phyloP scores from a whole-genome alignment of 352 stramenopile genomes.

The Phytophthora sojae region DNA sequence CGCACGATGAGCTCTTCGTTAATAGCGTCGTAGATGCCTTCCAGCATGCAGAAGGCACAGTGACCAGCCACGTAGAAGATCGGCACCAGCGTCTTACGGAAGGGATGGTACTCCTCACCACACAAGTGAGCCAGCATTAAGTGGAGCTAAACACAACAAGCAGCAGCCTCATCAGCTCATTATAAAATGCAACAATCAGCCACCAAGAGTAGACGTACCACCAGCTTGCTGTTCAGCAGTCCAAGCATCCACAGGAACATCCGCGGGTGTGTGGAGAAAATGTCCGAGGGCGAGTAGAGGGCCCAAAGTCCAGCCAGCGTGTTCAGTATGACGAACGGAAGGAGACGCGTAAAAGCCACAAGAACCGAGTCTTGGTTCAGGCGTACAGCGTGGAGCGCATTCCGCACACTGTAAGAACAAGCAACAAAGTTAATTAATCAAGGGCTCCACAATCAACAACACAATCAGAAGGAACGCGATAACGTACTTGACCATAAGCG shows the following conservation, averaged over 20 bases:
- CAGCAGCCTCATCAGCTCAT: neutral
- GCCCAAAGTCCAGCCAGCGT: slow-evolving; percentile 73
- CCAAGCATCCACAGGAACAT: slow-evolving; percentile 90
- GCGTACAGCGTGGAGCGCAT: slow-evolving; percentile 75
- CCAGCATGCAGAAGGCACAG: slow-evolving; percentile 82
- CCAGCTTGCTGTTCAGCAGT: slow-evolving; percentile 89
- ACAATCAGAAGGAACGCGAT: neutral
- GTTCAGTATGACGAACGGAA: slow-evolving; percentile 82
- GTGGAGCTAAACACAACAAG: slow-evolving; percentile 58
- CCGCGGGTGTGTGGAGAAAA: slow-evolving; percentile 77
- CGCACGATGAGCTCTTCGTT: slow-evolving; percentile 86
- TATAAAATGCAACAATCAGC: neutral
- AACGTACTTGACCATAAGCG: slow-evolving; percentile 82
- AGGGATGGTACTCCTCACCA: slow-evolving; percentile 89
- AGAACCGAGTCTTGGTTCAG: slow-evolving; percentile 76
- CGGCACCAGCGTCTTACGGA: slow-evolving; percentile 91
- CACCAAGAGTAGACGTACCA: slow-evolving; percentile 50
- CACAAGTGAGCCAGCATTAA: slow-evolving; percentile 90
- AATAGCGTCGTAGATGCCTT: slow-evolving; percentile 85
- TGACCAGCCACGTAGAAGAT: slow-evolving; percentile 90
- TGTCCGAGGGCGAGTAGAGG: slow-evolving; percentile 74
- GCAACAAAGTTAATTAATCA: neutral
- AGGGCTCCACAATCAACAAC: slow-evolving; percentile 4
- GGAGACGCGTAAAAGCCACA: slow-evolving; percentile 81
- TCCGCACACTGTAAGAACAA: slow-evolving; percentile 54